Conservation (phyloP, 2,329 filamentous ascomycete genomes). For the Xylariaceae sp. region DNA sequence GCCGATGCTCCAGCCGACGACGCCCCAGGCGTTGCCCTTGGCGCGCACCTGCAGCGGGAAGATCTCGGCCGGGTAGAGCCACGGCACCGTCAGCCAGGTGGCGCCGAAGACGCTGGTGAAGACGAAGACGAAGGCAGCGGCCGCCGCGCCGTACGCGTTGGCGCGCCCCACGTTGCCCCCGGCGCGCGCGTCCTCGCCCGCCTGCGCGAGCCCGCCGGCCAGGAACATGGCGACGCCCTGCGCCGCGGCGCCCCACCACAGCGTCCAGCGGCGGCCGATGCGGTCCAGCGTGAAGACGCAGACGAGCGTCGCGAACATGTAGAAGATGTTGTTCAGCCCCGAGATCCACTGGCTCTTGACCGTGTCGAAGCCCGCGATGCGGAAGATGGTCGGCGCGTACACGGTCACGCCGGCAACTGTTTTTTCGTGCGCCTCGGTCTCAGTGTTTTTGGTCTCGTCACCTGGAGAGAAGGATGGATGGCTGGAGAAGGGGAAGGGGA, state of each 20-base stretch:
- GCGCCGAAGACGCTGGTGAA: slow-evolving; percentile 59
- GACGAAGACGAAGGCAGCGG: slow-evolving; percentile 63
- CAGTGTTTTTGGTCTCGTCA: too few species aligned
- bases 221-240: slow-evolving; percentile 62
- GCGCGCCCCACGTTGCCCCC: slow-evolving; percentile 38
- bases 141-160: slow-evolving; percentile 52
- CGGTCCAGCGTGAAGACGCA: slow-evolving; percentile 64
- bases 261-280: slow-evolving; percentile 60
- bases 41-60: slow-evolving; percentile 65
- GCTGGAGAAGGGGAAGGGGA: too few species aligned
- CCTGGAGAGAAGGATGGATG: too few species aligned
- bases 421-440: too few species aligned
- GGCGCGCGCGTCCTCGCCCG: slow-evolving; percentile 39
- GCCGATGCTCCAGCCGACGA: slow-evolving; percentile 69
- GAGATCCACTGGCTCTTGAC: slow-evolving; percentile 57
- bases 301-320: slow-evolving; percentile 57
- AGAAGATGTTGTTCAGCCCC: slow-evolving; percentile 43
- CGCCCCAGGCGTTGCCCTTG: slow-evolving; percentile 68
- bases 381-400: slow-evolving; percentile 51
- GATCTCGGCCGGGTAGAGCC: slow-evolving; percentile 65
- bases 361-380: slow-evolving; percentile 57
- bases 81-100: slow-evolving; percentile 52
- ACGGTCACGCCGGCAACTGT: slow-evolving; percentile 63
- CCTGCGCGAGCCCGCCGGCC: slow-evolving; percentile 48
- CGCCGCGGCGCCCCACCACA: slow-evolving; percentile 59